A percentile compares a stretch with the other conserved stretches of the same genome.
Conservation (phyloP, 78 protist genomes). For the Planoprotostelium fungivorum region DNA sequence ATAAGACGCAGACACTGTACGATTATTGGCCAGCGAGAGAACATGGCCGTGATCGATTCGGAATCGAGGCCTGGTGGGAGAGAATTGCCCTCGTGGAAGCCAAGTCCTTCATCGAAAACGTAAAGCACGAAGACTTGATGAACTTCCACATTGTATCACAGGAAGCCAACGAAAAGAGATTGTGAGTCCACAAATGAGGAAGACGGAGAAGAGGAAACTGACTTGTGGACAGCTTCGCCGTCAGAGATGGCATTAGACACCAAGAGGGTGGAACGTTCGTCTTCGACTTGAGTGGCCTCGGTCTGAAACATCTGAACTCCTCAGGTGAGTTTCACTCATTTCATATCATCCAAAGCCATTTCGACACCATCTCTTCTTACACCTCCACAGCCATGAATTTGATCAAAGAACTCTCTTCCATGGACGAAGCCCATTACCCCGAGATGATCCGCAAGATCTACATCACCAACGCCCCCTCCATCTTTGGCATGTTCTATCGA, state of each 20-base stretch:
- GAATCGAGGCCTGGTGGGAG: not conserved
- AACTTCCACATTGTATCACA: not conserved
- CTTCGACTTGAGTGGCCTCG: not conserved
- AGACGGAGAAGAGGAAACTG: too few relatives aligned
- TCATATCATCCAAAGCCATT: too few relatives aligned
- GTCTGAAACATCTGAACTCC: not conserved
- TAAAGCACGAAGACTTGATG: not conserved
- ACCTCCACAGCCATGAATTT: not conserved
- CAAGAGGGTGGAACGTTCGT: not conserved
- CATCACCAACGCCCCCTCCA: constrained; percentile 1
- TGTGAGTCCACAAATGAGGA: too few relatives aligned
- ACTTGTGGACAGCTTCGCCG: not conserved
- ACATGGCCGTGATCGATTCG: not conserved
- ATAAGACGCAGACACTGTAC: not conserved
- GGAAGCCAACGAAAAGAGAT: not conserved
- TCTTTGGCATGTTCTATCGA: not conserved
- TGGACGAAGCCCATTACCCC: not conserved
- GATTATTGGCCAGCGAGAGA: not conserved
- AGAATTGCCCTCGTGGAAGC: not conserved
- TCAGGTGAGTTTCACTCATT: not conserved
- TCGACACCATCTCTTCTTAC: too few relatives aligned
- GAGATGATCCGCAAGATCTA: not conserved
- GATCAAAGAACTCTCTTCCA: not conserved
- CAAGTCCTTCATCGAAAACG: not conserved
- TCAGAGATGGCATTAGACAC: not conserved